Percentiles rank a stretch among this genome's conserved stretches.
phyloP scores from a whole-genome alignment of 352 stramenopile genomes.

The Phytophthora pini region DNA sequence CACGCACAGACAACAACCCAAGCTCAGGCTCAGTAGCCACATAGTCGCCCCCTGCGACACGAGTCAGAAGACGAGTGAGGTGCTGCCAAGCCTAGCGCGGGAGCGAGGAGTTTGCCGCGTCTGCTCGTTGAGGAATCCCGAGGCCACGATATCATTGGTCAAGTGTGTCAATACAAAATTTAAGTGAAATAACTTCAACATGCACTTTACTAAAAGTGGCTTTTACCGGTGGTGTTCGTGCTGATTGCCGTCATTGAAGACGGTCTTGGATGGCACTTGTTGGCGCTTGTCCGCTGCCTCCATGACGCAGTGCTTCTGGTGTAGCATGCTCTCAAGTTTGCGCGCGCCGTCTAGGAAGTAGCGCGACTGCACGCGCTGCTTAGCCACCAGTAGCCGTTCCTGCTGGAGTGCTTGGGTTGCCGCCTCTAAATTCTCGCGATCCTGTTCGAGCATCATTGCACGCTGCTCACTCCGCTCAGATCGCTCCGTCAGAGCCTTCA shows the following conservation, averaged over 20 bases:
- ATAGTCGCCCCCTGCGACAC: conserved; percentile 8
- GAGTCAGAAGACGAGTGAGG: conserved; percentile 1
- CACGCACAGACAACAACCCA: conserved; percentile 39
- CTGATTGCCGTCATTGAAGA: conserved; percentile 25
- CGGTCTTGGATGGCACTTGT: conserved; percentile 2
- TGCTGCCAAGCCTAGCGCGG: neutral
- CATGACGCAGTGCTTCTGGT: conserved; percentile 56
- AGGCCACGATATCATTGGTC: conserved; percentile 24
- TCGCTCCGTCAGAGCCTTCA: conserved; percentile 45
- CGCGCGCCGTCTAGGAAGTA: conserved; percentile 75
- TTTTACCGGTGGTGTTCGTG: conserved; percentile 17
- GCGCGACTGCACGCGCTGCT: conserved; percentile 78
- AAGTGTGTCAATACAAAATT: conserved; percentile 37
- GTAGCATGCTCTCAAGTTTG: conserved; percentile 65
- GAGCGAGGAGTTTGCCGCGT: conserved; percentile 5
- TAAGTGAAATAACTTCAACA: conserved; percentile 33
- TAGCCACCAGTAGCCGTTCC: conserved; percentile 71
- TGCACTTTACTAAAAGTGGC: conserved; percentile 3
- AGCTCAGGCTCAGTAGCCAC: conserved; percentile 37
- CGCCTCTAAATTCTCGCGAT: conserved; percentile 61
- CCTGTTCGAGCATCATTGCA: conserved; percentile 42
- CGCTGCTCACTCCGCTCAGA: conserved; percentile 43
- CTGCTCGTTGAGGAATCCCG: conserved; percentile 13
- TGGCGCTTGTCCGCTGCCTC: conserved; percentile 23
- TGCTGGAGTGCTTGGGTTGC: conserved; percentile 65